Evolutionary conservation across 192 early-diverging fungal genomes (phyloP).

Genomic region (Coemansia sp.): DNA sequence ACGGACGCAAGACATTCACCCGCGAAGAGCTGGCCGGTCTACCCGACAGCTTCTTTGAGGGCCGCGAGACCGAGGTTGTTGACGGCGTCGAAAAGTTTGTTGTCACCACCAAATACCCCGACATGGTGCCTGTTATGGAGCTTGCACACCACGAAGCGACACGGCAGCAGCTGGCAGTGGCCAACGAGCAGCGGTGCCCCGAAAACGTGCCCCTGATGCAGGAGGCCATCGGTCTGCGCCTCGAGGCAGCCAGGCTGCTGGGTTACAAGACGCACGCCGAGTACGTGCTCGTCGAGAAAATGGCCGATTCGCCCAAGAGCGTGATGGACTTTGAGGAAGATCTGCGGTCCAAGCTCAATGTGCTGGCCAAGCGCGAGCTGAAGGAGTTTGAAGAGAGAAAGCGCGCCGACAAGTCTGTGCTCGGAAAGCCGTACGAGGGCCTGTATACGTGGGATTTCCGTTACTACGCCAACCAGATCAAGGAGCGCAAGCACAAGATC

Average conservation of each 20-base stretch:
- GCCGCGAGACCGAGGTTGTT: conserved; percentile 55
- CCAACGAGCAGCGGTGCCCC: conserved; percentile 59
- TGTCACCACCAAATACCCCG: conserved; percentile 76
- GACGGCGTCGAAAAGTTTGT: conserved; percentile 66
- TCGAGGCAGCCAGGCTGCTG: conserved; percentile 59
- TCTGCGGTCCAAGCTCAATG: conserved; percentile 59
- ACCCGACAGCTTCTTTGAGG: conserved; percentile 69
- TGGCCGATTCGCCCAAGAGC: conserved; percentile 72
- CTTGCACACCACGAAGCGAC: conserved; percentile 57
- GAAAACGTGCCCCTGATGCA: conserved; percentile 64
- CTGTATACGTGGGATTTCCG: conserved; percentile 72
- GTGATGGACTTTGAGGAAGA: conserved; percentile 69
- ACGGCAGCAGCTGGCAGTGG: conserved; percentile 53
- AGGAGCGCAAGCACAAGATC: conserved; percentile 73
- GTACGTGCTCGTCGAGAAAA: conserved; percentile 74
- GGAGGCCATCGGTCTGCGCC: conserved; percentile 59
- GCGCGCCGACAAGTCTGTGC: conserved; percentile 53
- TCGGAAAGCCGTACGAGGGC: conserved; percentile 60
- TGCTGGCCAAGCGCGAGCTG: conserved; percentile 63
- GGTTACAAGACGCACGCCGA: conserved; percentile 74
- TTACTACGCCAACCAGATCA: conserved; percentile 71
- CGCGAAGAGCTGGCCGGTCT: conserved; percentile 70
- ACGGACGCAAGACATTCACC: conserved; percentile 53
- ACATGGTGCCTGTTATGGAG: conserved; percentile 52
- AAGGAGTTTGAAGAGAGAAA: conserved; percentile 64